phyloP scores from a whole-genome alignment of 2,329 filamentous ascomycete genomes.

The Leptographium procerum region DNA sequence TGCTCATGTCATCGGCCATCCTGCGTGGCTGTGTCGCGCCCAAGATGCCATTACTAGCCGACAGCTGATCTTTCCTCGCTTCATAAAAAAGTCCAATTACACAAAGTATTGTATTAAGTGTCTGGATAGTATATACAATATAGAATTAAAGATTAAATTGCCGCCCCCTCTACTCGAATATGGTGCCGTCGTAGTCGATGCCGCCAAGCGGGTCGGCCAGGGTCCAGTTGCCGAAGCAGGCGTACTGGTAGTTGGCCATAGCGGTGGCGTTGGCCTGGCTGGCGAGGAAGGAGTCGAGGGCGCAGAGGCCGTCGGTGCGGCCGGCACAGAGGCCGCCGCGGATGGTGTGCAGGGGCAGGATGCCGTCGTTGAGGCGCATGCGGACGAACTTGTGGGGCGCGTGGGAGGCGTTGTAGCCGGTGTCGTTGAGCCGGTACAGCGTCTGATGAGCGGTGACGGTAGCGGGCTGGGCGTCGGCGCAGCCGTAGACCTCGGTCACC shows the following conservation, averaged over 20 bases:
- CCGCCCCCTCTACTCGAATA: conserved; percentile 11
- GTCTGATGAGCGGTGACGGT: conserved; percentile 26
- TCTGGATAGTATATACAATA: too few species aligned
- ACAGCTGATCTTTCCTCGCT: too few species aligned
- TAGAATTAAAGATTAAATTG: too few species aligned
- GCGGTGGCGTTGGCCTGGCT: conserved; percentile 26
- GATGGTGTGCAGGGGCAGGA: conserved; percentile 34
- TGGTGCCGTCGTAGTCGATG: conserved; percentile 30
- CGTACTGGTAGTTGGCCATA: conserved; percentile 33
- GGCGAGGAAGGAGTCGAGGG: conserved; percentile 26
- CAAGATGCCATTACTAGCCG: too few species aligned
- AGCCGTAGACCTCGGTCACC: conserved; percentile 44
- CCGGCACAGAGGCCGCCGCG: conserved; percentile 31
- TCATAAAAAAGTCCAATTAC: too few species aligned
- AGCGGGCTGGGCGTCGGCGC: conserved; percentile 26
- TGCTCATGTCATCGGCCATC: too few species aligned
- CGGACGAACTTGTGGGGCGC: conserved; percentile 35
- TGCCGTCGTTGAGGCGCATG: conserved; percentile 37
- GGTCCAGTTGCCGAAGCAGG: conserved; percentile 36
- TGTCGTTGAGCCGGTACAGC: conserved; percentile 29
- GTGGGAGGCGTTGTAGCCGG: conserved; percentile 30
- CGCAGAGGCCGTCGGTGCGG: conserved; percentile 33
- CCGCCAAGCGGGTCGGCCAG: conserved; percentile 24
- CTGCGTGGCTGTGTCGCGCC: too few species aligned
- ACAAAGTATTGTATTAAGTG: too few species aligned